phyloP scores from a whole-genome alignment of 208 protist species.

The Wallacemonas collosoma region DNA sequence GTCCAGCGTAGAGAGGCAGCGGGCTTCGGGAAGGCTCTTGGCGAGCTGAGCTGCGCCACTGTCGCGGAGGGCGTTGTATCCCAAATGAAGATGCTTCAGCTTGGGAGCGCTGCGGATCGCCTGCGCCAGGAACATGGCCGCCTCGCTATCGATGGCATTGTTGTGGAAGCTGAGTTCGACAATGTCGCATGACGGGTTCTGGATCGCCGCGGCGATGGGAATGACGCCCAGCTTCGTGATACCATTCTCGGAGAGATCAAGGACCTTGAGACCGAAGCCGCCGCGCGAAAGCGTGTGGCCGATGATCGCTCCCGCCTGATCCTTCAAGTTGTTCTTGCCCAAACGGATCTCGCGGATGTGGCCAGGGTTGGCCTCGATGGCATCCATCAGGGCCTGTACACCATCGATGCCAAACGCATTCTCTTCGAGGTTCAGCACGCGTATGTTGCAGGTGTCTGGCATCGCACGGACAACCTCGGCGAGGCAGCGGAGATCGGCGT shows the following conservation, averaged over 20 bases:
- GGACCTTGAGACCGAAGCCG: conserved; percentile 84
- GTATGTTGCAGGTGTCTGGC: conserved; percentile 38
- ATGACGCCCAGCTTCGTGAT: conserved; percentile 85
- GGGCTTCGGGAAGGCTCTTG: conserved; percentile 49
- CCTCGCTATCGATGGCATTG: conserved; percentile 86
- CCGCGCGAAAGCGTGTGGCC: conserved; percentile 67
- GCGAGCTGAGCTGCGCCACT: conserved; percentile 69
- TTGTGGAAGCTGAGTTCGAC: conserved; percentile 91
- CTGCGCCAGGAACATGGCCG: conserved; percentile 57
- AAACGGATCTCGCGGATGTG: conserved; percentile 84
- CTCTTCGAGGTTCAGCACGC: conserved; percentile 79
- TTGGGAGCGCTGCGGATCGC: conserved; percentile 54
- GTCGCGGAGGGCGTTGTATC: conserved; percentile 88
- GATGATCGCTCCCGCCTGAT: conserved; percentile 80
- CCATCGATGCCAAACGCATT: conserved; percentile 83
- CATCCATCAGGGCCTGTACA: conserved; percentile 76
- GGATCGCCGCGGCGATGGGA: conserved; percentile 68
- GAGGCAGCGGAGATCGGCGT: conserved; percentile 75
- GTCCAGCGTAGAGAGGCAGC: conserved; percentile 76
- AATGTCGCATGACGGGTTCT: conserved; percentile 59
- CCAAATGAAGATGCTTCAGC: conserved; percentile 89
- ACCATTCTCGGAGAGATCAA: conserved; percentile 87
- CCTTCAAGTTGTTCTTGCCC: conserved; percentile 85
- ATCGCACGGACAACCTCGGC: conserved; percentile 65
- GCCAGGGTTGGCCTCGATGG: conserved; percentile 75